Base-by-base conservation (phyloP, 106 monocot species). In the Dendrobium catenatum region DNA sequence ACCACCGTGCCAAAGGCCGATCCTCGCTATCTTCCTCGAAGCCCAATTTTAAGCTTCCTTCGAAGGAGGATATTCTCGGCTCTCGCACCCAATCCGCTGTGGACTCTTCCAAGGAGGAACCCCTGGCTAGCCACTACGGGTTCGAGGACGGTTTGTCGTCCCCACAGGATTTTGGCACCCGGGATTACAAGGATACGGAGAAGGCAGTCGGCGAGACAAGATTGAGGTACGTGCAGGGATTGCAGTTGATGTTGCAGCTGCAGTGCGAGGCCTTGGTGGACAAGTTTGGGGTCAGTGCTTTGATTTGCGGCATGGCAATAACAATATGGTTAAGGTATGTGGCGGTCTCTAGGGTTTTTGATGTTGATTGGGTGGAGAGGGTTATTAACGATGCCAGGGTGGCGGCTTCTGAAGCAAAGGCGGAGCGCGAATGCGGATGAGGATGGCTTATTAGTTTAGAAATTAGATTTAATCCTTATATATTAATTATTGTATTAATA, bases 201-300 rank as follows among this genome's bases (percentile, higher is more conserved):
- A 56, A 46, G 31, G 15, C 84, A 9, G 85, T 75, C 10, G 59
- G 43, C 1, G 82, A 41, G 48, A 83, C 89, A 44, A 79, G 90
- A 79, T 29, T 79, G 76, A 80, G 89, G 80, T 95, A 93, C 55
- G 82, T 92, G 79, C 83, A 87, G 86, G 94, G 98, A 18, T 51
- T 98, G 79, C 95, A 95, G 89, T 68, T 98, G 68, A 92, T 93
- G 89, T 66, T 98, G 75, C 88, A 92, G 87, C 77, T 84, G 24
- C 98, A 98, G 79, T 91, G 90, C 31, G 89, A 94, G 80, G 91
- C 81, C 2, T 77, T 98, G 82, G 91, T 98, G 6, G 85, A 95
- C 80, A 82, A 51, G 19, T 88, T 84, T 40, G 81, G 85, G 13
- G 93, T 88, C 17, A 89, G 86, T 75, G 80, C 92, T 0, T 27